Base-by-base conservation (phyloP, 2,329 filamentous ascomycete genomes). In the Gaeumannomyces sp. region DNA sequence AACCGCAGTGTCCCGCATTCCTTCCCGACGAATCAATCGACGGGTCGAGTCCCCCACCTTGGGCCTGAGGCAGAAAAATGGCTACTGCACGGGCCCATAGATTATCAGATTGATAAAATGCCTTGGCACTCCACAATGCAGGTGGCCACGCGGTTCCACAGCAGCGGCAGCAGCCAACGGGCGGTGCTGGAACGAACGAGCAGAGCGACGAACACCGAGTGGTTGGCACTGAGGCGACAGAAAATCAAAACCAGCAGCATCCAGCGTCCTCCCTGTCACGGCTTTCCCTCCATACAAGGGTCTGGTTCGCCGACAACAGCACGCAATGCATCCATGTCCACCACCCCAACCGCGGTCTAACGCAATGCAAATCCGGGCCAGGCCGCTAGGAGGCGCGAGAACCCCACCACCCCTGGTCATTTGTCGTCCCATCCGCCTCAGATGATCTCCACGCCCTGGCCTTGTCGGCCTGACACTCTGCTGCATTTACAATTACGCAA, bases 31-130 rank as follows among this genome's bases (percentile, higher is more conserved):
- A 53, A 53, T 53, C 45, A 53, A 25, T 53, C 8, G 8, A 25
- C 22, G 45, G 22, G 13, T 8, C 27, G 25, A 29, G 7, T 27
- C 57, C 25, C 25, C 29, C 57, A 19, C 25, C 28, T 19, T 19
- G 27, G 2, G 27, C 25, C 27, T 59, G 19, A 59, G 57, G 57
- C 57, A 59, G 13, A 8, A 59, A 59, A n/a, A n/a, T n/a, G 22
- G 3, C 57, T 11, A 8, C 22, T 3, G 45, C 22, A 50, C 45
- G 45, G 45, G 45, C 45, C 45, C 11, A 22, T 16, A 28, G 28
- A 60, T 64, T 57, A 64, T 64, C 62, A 38, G 62, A 64, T 64
- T 64, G 62, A 64, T 64, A 59, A 64, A 58, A 59, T 28, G 22
- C 50, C 62, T 64, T 59, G 62, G 56, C 50, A 38, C 29, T 16